Conservation (phyloP, 352 stramenopile genomes). For the Phytophthora tentaculata region DNA sequence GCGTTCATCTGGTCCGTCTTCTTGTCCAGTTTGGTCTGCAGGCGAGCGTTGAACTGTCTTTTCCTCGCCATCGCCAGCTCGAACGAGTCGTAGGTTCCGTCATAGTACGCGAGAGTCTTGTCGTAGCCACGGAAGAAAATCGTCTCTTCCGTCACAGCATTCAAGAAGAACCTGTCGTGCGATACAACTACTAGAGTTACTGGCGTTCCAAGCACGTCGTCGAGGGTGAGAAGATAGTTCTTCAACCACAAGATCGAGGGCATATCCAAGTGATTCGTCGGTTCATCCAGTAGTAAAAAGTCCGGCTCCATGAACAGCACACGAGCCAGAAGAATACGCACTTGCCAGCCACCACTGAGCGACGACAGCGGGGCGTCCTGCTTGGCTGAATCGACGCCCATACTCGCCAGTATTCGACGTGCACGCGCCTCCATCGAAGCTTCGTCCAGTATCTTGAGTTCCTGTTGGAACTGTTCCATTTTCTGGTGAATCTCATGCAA, state of each 20-base stretch:
- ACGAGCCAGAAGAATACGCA: slow-evolving; percentile 63
- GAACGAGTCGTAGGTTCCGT: slow-evolving; percentile 70
- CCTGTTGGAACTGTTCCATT: slow-evolving; percentile 48
- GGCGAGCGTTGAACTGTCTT: slow-evolving; percentile 49
- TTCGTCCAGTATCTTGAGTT: slow-evolving; percentile 56
- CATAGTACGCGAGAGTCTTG: slow-evolving; percentile 64
- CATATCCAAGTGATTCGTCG: slow-evolving; percentile 96
- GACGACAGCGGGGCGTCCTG: slow-evolving; percentile 67
- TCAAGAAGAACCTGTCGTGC: slow-evolving; percentile 95
- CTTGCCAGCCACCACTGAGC: slow-evolving; percentile 68
- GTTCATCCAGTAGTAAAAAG: slow-evolving; percentile 94
- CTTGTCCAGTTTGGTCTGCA: slow-evolving; percentile 56
- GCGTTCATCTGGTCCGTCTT: slow-evolving; percentile 64
- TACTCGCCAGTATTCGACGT: slow-evolving; percentile 53
- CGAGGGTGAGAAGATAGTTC: slow-evolving; percentile 96
- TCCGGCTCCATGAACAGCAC: slow-evolving; percentile 85
- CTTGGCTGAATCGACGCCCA: slow-evolving; percentile 83
- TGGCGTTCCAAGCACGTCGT: slow-evolving; percentile 63
- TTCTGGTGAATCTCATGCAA: slow-evolving; percentile 52
- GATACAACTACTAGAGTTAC: slow-evolving; percentile 91
- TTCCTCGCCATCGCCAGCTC: slow-evolving; percentile 58
- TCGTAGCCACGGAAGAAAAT: slow-evolving; percentile 65
- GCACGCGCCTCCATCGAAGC: slow-evolving; percentile 42
- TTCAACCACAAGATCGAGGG: slow-evolving; percentile 98
- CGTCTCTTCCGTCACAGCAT: slow-evolving; percentile 82